Evolutionary conservation across 2,329 filamentous ascomycete genomes (phyloP).

Genomic region (Verticillium dahliae): DNA sequence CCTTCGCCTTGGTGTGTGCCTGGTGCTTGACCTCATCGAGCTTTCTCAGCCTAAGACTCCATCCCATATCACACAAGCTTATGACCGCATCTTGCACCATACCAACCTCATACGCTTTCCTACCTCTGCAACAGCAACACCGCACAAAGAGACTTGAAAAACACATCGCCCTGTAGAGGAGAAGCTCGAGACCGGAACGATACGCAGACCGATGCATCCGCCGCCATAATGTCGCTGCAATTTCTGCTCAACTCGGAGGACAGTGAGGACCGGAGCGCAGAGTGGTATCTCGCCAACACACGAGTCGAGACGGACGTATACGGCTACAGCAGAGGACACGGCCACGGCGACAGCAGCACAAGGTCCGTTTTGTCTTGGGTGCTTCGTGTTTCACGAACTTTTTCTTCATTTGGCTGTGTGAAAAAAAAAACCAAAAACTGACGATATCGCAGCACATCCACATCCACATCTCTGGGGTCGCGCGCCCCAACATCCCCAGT

Average conservation of each 20-base stretch:
- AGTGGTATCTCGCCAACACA: not conserved
- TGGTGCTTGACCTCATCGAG: not conserved
- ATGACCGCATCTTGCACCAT: no score
- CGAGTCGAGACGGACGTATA: not conserved
- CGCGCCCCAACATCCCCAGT: not conserved
- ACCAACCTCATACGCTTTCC: not conserved
- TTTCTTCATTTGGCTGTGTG: no score
- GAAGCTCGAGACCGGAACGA: not conserved
- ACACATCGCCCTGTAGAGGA: not conserved
- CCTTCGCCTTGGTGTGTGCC: not conserved
- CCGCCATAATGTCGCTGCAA: conserved; percentile 1
- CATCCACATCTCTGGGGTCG: not conserved
- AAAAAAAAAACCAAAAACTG: not conserved
- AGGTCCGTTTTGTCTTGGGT: not conserved
- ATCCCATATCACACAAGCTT: not conserved
- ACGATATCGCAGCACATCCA: not conserved
- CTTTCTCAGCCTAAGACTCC: no score
- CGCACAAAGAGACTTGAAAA: not conserved
- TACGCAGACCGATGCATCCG: not conserved
- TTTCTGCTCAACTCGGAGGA: conserved; percentile 2
- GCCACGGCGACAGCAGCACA: not conserved
- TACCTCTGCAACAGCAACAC: not conserved
- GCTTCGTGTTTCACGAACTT: no score
- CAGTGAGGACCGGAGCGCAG: not conserved
- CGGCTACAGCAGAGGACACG: not conserved